Base-by-base conservation (phyloP, 495 filamentous ascomycete species). In the Lasiosphaeriaceae sp. region DNA sequence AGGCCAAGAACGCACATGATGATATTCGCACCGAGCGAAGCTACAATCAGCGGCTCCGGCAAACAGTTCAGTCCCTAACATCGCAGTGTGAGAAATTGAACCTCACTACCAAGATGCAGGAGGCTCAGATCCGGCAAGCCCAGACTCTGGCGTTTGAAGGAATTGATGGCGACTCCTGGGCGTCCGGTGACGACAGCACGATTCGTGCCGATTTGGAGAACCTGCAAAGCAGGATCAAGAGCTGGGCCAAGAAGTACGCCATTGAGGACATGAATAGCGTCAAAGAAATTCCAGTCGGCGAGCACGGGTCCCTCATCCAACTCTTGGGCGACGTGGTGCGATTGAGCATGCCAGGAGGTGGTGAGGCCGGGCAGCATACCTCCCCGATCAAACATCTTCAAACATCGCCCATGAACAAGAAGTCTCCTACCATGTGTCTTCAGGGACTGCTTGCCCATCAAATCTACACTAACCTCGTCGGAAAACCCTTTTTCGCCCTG, bases 101-200 rank as follows among this genome's bases (percentile, higher is more conserved):
- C 14, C 16, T 3, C 39, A 46, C 6, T 23, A n/a, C 31, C 16
- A 19, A 46, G 24, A 46, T 20, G 6, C 51, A 54, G 41, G 51
- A 54, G 41, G 19, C 14, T 2, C 51, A 47, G 23, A 54, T 54
- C 41, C 39, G 51, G 9, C 51, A 54, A 35, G 37, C 44, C 41
- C 51, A 54, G n/a, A 9, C 51, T 3, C 23, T 46, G 14, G 51
- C 41, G 11, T 54, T 54, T 47, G 51, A 34, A 46, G 51, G 51
- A 11, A 45, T 54, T 5, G 37, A 43, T 11, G 24, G 39, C 39
- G 41, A 46, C 8, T 45, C 51, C 14, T 54, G 41, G 51, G 51
- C 39, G 14, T 12, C 39, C 5, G 51, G 51, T 4, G 51, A 54
- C 16, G 51, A 54, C 17, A 46, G 23, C 11, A 54, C 51, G 2